phyloP scores from a whole-genome alignment of 305 asterid genomes.

The Stenogyne calaminthoides region DNA sequence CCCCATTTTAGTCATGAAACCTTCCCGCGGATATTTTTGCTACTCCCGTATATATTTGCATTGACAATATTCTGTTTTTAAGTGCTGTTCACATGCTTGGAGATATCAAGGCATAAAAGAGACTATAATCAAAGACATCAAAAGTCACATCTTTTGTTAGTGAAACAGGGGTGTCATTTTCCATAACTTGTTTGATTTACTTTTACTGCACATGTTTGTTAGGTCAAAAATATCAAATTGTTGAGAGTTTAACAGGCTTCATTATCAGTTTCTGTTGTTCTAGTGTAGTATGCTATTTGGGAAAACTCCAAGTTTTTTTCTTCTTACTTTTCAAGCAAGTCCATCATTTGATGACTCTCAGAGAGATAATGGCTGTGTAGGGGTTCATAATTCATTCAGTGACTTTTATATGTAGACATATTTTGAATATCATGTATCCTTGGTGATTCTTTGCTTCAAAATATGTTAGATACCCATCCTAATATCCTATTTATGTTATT shows the following conservation, averaged over 20 bases:
- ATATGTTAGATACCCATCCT: conserved; percentile 7
- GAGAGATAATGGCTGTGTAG: neutral
- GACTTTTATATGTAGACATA: neutral
- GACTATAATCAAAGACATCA: neutral
- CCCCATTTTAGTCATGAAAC: neutral
- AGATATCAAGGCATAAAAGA: neutral
- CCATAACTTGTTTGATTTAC: neutral
- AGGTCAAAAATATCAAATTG: neutral
- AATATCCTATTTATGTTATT: neutral
- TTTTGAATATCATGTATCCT: neutral
- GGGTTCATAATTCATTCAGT: neutral
- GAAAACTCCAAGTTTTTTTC: neutral
- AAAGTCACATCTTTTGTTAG: neutral
- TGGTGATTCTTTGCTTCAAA: conserved; percentile 14
- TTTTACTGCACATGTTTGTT: conserved; percentile 2
- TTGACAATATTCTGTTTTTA: neutral
- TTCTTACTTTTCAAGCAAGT: neutral
- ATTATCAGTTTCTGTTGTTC: neutral
- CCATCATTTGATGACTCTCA: neutral
- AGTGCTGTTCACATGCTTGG: neutral
- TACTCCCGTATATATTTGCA: neutral
- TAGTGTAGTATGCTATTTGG: neutral
- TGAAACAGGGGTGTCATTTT: neutral
- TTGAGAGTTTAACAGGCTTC: neutral
- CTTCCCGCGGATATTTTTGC: neutral